Evolutionary conservation across 257 asterid species (phyloP).

Genomic region (Nicotiana tabacum): DNA sequence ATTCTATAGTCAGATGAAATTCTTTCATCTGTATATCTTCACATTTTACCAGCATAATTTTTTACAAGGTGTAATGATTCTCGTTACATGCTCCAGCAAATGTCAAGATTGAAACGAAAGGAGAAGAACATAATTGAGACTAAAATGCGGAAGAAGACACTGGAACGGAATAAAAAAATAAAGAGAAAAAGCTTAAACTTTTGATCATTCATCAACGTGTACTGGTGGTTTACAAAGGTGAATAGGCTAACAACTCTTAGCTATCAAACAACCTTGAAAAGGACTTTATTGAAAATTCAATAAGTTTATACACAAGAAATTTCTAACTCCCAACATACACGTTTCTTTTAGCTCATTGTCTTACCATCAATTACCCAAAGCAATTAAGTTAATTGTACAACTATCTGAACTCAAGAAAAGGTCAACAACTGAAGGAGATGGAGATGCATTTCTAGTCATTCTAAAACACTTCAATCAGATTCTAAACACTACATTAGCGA

Average conservation of each 20-base stretch:
- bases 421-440: not conserved
- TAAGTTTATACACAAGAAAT: not conserved
- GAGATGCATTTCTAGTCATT: not conserved
- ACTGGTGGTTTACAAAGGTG: not conserved
- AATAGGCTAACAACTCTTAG: not conserved
- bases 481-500: too few species aligned
- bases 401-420: not conserved
- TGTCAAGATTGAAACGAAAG: not conserved
- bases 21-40: too few species aligned
- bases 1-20: too few species aligned
- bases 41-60: too few species aligned
- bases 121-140: not conserved
- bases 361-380: not conserved
- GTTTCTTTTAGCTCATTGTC: not conserved
- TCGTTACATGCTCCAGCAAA: too few species aligned
- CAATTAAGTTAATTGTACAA: not conserved
- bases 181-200: not conserved
- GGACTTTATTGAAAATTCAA: not conserved
- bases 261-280: not conserved
- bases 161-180: not conserved
- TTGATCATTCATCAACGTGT: not conserved
- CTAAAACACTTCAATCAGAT: too few species aligned
- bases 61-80: too few species aligned
- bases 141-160: not conserved
- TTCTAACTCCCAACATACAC: constrained; percentile 3